These are phyloP conservation scores for Gossypium gossypioides DNA, from an alignment of 441 rosid species.

Conservation along the genomic window DNA sequence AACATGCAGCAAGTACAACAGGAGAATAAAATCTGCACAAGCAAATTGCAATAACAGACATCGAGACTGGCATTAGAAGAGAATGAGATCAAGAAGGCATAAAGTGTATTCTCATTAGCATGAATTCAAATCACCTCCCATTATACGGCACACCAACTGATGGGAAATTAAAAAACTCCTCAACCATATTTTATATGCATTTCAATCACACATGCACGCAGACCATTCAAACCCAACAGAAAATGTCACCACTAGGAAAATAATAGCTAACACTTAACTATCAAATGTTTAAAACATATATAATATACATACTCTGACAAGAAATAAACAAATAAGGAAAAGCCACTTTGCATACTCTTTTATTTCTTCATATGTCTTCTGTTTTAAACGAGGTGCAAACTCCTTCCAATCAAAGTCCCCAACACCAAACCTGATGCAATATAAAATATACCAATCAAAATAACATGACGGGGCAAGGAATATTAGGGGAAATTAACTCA, in stretches of 20 bases:
- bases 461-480: not conserved
- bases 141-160: not conserved
- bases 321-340: constrained; percentile 14
- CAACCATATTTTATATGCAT: not conserved
- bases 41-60: not conserved
- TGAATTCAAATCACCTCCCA: not conserved
- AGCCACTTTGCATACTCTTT: constrained; percentile 40
- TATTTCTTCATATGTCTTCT: constrained; percentile 85
- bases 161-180: not conserved
- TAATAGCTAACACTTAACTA: not conserved
- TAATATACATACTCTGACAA: not conserved
- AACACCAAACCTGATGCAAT: constrained; percentile 65
- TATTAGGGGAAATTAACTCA: constrained; percentile 1
- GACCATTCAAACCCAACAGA: not conserved
- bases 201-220: not conserved
- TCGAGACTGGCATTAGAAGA: not conserved
- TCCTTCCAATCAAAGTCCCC: constrained; percentile 92
- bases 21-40: not conserved
- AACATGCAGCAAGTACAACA: not conserved
- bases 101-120: not conserved
- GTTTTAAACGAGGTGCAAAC: constrained; percentile 76
- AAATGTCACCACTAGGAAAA: not conserved
- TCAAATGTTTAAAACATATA: constrained; percentile 6
- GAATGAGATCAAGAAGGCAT: not conserved
- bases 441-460: not conserved